Base-by-base conservation (phyloP, 169 alveolate genomes). In the Babesia bovis region DNA sequence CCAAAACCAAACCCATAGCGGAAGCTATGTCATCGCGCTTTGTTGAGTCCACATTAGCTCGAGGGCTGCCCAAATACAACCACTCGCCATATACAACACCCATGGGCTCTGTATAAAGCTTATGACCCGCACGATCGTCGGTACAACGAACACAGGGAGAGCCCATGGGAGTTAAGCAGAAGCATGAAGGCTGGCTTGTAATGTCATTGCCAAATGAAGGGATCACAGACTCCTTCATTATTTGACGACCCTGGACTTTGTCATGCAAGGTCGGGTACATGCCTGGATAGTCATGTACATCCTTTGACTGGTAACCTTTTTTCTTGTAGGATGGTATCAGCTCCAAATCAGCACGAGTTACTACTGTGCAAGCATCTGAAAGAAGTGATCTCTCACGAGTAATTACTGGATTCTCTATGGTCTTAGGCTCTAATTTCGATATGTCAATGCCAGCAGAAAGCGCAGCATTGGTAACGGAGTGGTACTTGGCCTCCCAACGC, bases 401-500 rank as follows among this genome's bases (percentile, higher is more conserved):
- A 44, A 47, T 59, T 19, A n/a, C 36, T 6, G 45, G 7, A 19
- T 36, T 42, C 17, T 41, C 56, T 60, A 28, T 47, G 1, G 12
- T 47, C 21, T 45, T 7, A n/a, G n/a, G n/a, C 51, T 63, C 53
- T n/a, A 63, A 4, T 9, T 4, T 50, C 3, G n/a, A 42, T 35
- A 47, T 36, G 30, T 63, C 49, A 19, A 63, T 0, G 13, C 73
- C 73, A n/a, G 28, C 25, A 17, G 32, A n/a, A 17, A 28, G 41
- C 5, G 50, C 60, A 1, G 25, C 60, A 3, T 63, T 33, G 9
- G 30, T 38, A 9, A 53, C 42, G 25, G 41, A 44, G 36, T 21
- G 38, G 61, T 78, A 78, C 61, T 47, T 78, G 17, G 58, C 79
- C 42, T 78, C 73, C 87, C 87, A 78, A n/a, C 35, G 66, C 59